Conservation (phyloP, 2,329 filamentous ascomycete genomes). For the Claviceps pusilla region DNA sequence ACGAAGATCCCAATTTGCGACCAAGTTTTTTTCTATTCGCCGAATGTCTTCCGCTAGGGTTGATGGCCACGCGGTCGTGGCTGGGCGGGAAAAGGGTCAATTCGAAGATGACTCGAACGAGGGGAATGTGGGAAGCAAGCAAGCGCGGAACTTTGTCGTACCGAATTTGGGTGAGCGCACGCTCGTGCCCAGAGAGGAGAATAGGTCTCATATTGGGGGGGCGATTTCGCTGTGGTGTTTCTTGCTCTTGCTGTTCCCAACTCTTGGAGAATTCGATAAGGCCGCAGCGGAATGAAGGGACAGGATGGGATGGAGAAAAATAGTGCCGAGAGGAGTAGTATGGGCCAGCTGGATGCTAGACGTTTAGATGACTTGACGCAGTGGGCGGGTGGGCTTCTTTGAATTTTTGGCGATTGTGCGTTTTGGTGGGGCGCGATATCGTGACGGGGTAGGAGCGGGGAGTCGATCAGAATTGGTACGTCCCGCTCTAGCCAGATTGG, state of each 20-base stretch:
- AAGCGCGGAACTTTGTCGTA: constrained; percentile 25
- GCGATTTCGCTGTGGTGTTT: constrained; percentile 9
- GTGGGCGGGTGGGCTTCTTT: constrained; percentile 14
- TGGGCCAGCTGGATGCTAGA: constrained; percentile 7
- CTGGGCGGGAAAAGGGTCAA: not conserved
- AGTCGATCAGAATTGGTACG: constrained; percentile 1
- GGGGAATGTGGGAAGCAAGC: not conserved
- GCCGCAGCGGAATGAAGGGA: constrained; percentile 2
- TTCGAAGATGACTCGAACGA: not conserved
- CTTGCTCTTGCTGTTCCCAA: constrained; percentile 3
- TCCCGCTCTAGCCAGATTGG: not conserved
- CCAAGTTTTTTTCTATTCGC: not conserved
- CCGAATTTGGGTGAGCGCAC: constrained; percentile 89
- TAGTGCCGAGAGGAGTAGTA: constrained; percentile 9
- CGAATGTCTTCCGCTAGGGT: not conserved
- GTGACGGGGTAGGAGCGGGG: constrained; percentile 7
- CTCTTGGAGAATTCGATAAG: not conserved
- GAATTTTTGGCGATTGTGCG: constrained; percentile 32
- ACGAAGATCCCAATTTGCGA: not conserved
- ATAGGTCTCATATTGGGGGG: constrained; percentile 78
- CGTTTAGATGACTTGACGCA: constrained; percentile 14
- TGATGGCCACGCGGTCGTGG: not conserved
- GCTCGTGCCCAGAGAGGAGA: constrained; percentile 89
- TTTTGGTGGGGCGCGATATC: constrained; percentile 26
- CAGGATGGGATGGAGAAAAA: constrained; percentile 11